Evolutionary conservation across 202 grass and related monocot genomes (phyloP).

Genomic region (Musa balbisiana): DNA sequence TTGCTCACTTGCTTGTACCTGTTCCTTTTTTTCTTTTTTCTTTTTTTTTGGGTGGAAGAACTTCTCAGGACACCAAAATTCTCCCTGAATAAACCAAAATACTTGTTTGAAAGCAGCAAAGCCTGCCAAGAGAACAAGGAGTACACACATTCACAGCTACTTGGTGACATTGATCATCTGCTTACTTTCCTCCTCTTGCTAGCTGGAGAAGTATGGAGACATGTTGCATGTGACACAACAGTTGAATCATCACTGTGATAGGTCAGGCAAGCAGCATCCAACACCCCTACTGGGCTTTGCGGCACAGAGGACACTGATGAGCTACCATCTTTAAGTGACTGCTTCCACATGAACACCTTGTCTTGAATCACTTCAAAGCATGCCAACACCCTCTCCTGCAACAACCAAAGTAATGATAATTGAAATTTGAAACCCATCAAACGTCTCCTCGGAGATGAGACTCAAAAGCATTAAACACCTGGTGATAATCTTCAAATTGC

Average conservation of each 20-base stretch:
- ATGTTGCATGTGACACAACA: constrained; percentile 44
- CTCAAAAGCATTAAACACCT: not conserved
- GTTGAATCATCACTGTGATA: constrained; percentile 61
- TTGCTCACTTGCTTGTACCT: not conserved
- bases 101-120: constrained; percentile 8
- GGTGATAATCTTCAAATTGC: not conserved
- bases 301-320: constrained; percentile 48
- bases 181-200: constrained; percentile 77
- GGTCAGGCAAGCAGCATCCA: constrained; percentile 73
- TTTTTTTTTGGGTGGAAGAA: not conserved
- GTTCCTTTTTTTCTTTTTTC: not conserved
- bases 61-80: not conserved
- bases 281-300: constrained; percentile 63
- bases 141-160: not conserved
- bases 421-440: not conserved
- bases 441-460: not conserved
- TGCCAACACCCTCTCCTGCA: constrained; percentile 61
- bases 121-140: not conserved
- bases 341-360: constrained; percentile 43
- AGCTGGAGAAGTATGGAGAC: constrained; percentile 42
- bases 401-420: not conserved
- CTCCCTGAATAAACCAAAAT: not conserved
- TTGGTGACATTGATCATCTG: constrained; percentile 37
- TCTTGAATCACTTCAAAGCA: constrained; percentile 76
- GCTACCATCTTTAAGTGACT: constrained; percentile 36